Evolutionary conservation across 2,329 filamentous ascomycete species (phyloP), one percentile per base, ranked within the genome.

Genomic region (Ceratocystis destructans): DNA sequence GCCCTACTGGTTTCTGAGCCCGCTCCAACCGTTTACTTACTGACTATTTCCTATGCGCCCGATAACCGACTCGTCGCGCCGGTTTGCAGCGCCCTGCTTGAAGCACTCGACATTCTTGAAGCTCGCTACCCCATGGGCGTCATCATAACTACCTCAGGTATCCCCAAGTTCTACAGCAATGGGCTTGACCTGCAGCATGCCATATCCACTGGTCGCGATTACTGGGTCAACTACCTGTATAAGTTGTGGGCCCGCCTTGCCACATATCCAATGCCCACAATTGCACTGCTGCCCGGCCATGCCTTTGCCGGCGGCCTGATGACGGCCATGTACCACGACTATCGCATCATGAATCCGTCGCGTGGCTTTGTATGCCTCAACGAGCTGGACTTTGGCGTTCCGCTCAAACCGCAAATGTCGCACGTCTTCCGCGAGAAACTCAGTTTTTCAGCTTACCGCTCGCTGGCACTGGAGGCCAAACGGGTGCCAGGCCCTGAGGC

Each of bases 221-320:
- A 88, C 77, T 83, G 84, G 71, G 76, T 82, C 1, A 74, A 79
- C 10, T 57, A 46, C 22, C 41, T 69, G 48, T 67, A 69, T 33
- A 55, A 50, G 45, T 61, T 69, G 50, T 67, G 48, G 62, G 15
- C 22, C 62, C 50, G 41, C 61, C 61, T 65, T 1, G 57, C 7
- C 44, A 75, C 76, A 63, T 93, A 85, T 72, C 88, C 89, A 15
- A 90, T 92, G 88, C 89, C 89, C 28, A 94, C 89, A 2, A 76
- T 94, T 62, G 86, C 88, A n/a, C 78, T 91, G 7, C 72, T 93
- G 65, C 90, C 90, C 71, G 89, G 89, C 25, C 90, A 95, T 74
- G 84, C 86, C 65, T 94, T 91, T 74, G 90, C 89, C 5, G 89
- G 84, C 59, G 89, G 88, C n/a, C 78, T 92, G 68, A 92, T 94